These are phyloP conservation scores for Penicillium polonicum DNA, from an alignment of 2,329 filamentous ascomycete species.

Conservation along the genomic window DNA sequence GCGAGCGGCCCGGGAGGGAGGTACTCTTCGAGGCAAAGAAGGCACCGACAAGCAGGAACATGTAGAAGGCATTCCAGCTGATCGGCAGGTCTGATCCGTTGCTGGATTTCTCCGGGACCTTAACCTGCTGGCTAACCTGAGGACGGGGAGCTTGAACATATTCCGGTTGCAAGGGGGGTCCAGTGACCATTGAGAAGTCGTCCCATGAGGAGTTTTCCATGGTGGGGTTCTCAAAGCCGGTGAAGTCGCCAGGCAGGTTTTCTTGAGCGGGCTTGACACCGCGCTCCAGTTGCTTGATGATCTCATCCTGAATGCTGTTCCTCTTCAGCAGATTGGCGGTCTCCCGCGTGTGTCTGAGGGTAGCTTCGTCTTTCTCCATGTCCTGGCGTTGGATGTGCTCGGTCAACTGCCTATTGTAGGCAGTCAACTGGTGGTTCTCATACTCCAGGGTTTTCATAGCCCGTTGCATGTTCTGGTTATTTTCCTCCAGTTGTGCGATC, in stretches of 20 bases:
- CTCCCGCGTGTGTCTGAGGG: slow-evolving; percentile 84
- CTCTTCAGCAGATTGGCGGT: slow-evolving; percentile 90
- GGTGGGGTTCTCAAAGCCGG: slow-evolving; percentile 78
- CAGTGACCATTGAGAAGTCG: slow-evolving; percentile 72
- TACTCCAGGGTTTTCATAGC: slow-evolving; percentile 53
- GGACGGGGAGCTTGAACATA: slow-evolving; percentile 30
- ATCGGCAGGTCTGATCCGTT: slow-evolving; percentile 62
- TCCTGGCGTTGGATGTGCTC: slow-evolving; percentile 74
- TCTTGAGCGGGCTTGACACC: slow-evolving; percentile 38
- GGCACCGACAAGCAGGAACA: slow-evolving; percentile 94
- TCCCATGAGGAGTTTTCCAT: slow-evolving; percentile 80
- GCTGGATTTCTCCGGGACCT: slow-evolving; percentile 34
- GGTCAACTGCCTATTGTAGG: slow-evolving; percentile 71
- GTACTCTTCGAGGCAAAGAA: slow-evolving; percentile 88
- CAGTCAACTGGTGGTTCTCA: slow-evolving; percentile 63
- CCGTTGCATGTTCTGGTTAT: slow-evolving; percentile 57
- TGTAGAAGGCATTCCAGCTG: slow-evolving; percentile 70
- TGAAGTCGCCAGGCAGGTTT: slow-evolving; percentile 67
- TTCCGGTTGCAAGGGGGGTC: slow-evolving; percentile 48
- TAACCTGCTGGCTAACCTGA: slow-evolving; percentile 33
- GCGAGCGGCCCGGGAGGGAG: slow-evolving; percentile 59
- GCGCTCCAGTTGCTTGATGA: slow-evolving; percentile 50
- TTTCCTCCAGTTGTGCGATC: background rate
- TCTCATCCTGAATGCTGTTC: slow-evolving; percentile 75
- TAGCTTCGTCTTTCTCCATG: slow-evolving; percentile 88